Base-by-base conservation (phyloP, 169 alveolate genomes). In the Sarcocystis neurona region DNA sequence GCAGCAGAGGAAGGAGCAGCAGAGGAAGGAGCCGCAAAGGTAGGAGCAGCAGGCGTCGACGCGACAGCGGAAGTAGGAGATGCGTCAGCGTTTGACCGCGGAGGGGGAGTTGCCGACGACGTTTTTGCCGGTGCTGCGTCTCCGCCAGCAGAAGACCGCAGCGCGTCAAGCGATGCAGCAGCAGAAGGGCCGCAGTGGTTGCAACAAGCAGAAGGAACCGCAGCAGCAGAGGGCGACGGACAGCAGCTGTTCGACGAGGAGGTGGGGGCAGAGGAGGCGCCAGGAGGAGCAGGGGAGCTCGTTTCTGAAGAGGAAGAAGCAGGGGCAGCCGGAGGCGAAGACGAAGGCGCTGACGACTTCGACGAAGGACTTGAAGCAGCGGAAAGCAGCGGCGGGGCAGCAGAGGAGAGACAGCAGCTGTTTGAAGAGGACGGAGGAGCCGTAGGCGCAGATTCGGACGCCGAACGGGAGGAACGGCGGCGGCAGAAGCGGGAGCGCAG, bases 401-500 rank as follows among this genome's bases (percentile, higher is more conserved):
- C 50, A 15, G 80, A 46, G 41, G 80, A 46, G 41, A 50, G 39
- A 72, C 56, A 15, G 41, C 39, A 46, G 23, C 20, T 20, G 20
- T 10, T 20, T 10, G 63, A 10, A 53, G 20, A 12, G 15, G 77
- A 32, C 50, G 30, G 80, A 72, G 53, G 53, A 72, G 50, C n/a
- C 44, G 50, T 32, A 30, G 50, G 56, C 10, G 44, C 80, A 72
- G 56, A 37, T 46, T 30, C 15, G 37, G 39, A 48, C 32, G 10
- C n/a, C 68, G 30, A 72, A 15, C 34, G 23, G 48, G 87, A 39
- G 32, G 87, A 32, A 6, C 56, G 37, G 32, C 79, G 88, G n/a
- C 88, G 88, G 0, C 58, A 43, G 79, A 82, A 82, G 88, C 56
- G 60, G 79, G 87, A 47, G 20, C 32, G 41, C 66, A 82, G 60